A percentile compares a stretch with the other conserved stretches of the same genome.
phyloP scores from a whole-genome alignment of 352 stramenopile species.

The Globisporangium ultimum region DNA sequence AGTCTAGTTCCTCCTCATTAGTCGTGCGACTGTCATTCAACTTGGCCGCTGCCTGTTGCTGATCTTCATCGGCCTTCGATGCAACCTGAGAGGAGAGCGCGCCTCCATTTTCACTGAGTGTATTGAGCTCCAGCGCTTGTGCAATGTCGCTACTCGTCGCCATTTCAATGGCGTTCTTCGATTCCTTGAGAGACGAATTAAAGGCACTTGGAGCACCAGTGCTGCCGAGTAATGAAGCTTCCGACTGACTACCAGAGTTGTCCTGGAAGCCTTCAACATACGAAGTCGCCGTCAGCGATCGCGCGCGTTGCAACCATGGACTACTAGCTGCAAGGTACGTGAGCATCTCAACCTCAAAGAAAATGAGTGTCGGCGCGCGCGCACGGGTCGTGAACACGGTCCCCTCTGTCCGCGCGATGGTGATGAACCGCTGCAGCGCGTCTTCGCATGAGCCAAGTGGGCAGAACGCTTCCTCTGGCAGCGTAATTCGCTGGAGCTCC shows the following conservation, averaged over 20 bases:
- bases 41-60: slow-evolving; percentile 17
- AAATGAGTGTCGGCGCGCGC: slow-evolving; percentile 74
- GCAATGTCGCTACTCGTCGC: slow-evolving; percentile 73
- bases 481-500: slow-evolving; percentile 53
- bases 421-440: slow-evolving; percentile 56
- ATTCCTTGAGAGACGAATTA: slow-evolving; percentile 13
- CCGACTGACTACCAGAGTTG: neutral
- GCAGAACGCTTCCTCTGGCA: slow-evolving; percentile 62
- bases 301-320: slow-evolving; percentile 49
- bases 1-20: slow-evolving; percentile 25
- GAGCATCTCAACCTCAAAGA: slow-evolving; percentile 77
- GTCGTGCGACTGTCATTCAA: slow-evolving; percentile 16
- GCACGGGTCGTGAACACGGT: slow-evolving; percentile 88
- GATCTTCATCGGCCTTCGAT: slow-evolving; percentile 20
- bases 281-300: slow-evolving; percentile 23
- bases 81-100: slow-evolving; percentile 12
- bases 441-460: slow-evolving; percentile 67
- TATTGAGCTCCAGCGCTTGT: slow-evolving; percentile 57
- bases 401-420: slow-evolving; percentile 62
- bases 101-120: slow-evolving; percentile 39
- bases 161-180: slow-evolving; percentile 69
- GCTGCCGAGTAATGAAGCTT: neutral
- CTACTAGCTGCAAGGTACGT: slow-evolving; percentile 33
- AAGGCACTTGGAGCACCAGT: slow-evolving; percentile 6
- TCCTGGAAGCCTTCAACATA: slow-evolving; percentile 1